Evolutionary conservation across 2,329 filamentous ascomycete species (phyloP), one percentile per base, ranked within the genome.

Genomic region (Ustilaginoidea virens): DNA sequence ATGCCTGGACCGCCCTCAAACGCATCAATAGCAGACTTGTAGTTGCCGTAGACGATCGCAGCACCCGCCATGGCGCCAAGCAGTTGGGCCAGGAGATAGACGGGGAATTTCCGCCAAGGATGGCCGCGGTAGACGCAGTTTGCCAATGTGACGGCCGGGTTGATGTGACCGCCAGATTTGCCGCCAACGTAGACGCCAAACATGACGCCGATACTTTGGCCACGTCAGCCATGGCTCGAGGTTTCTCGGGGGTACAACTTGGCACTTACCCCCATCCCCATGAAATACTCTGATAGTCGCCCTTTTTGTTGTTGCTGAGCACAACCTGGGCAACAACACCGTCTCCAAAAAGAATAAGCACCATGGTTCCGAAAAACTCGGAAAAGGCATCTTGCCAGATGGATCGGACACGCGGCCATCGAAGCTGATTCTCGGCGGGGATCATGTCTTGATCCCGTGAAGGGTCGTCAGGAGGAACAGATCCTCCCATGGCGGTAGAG

Each of bases 251-350:
- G n/a, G n/a, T n/a, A n/a, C n/a, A n/a, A n/a, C n/a, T n/a, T n/a
- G n/a, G n/a, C n/a, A 21, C 58, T 54, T 47, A 62, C 56, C 58
- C 60, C 58, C 58, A 64, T 20, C 58, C 58, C 56, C 60, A 63
- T 4, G 55, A 58, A 32, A 65, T 63, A 33, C 56, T 61, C 40
- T 61, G 54, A 35, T 62, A 63, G 33, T 58, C 46, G 23, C 66
- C 66, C 41, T 62, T 66, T 10, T 44, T 44, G 16, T 43, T 47
- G 4, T 47, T 48, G 33, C 68, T 74, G 9, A 81, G 59, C 0
- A 71, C 53, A 1, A 79, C 74, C 47, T 81, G 77, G 3, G 76
- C 76, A 13, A 80, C 71, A 31, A 70, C 69, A n/a, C 73, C 75
- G 35, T 80, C 68, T 4, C 76, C 76, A 40, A 81, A 81, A 23